Evolutionary conservation across 164 flowering plant genomes (phyloP).

Genomic region (Nelumbo lutea): DNA sequence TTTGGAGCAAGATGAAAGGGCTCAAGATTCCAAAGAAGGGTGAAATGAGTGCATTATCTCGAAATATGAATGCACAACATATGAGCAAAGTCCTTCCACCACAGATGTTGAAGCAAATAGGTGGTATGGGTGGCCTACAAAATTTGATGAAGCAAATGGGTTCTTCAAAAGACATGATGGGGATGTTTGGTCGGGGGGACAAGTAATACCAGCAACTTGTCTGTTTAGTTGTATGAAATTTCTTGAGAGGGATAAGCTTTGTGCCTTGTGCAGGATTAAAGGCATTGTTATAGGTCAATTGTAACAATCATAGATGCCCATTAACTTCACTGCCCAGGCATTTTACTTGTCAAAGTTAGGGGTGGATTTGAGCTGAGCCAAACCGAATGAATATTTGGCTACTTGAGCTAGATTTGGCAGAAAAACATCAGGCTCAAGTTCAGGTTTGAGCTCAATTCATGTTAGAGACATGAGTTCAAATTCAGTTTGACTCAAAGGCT

Average conservation of each 20-base stretch:
- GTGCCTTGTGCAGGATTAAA: background rate
- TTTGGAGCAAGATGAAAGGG: slow-evolving; percentile 98
- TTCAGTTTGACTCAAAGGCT: no score
- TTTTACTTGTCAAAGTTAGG: background rate
- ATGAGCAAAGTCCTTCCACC: slow-evolving; percentile 97
- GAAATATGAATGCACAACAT: slow-evolving; percentile 93
- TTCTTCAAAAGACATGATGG: slow-evolving; percentile 78
- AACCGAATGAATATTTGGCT: no score
- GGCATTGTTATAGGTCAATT: background rate
- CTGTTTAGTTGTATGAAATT: background rate
- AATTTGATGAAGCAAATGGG: slow-evolving; percentile 98
- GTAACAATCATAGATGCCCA: no score
- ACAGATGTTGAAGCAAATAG: slow-evolving; percentile 90
- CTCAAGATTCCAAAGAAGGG: slow-evolving; percentile 96
- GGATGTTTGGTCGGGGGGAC: slow-evolving; percentile 76
- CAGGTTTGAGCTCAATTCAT: no score
- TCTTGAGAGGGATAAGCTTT: background rate
- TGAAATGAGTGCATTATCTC: slow-evolving; percentile 84
- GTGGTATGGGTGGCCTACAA: slow-evolving; percentile 94
- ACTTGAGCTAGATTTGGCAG: no score
- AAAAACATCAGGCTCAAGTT: no score
- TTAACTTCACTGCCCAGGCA: background rate
- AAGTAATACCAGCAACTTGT: slow-evolving; percentile 19
- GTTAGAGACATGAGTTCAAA: no score
- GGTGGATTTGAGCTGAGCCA: no score